Percentiles rank a stretch among this genome's conserved stretches.
These are phyloP conservation scores for Pilobolus umbonatus DNA, from an alignment of 192 early-diverging fungal genomes.

Conservation along the genomic window DNA sequence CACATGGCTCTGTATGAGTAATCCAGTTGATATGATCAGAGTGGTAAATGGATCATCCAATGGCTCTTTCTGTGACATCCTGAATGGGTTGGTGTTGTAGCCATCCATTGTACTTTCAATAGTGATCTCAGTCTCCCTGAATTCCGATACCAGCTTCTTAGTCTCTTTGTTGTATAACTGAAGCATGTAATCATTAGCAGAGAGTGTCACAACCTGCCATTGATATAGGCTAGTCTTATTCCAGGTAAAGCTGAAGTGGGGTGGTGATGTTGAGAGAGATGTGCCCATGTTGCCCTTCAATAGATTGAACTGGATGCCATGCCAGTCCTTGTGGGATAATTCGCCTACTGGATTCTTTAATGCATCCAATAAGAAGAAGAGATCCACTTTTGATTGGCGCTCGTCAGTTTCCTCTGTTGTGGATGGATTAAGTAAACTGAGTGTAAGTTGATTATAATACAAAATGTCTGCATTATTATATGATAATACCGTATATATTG, in stretches of 20 bases:
- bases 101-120: not conserved
- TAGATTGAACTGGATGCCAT: too few species aligned
- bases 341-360: not conserved
- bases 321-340: constrained; percentile 6
- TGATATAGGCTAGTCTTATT: constrained; percentile 13
- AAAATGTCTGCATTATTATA: not conserved
- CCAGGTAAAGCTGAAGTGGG: constrained; percentile 12
- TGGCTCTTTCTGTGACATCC: not conserved
- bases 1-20: constrained; percentile 5
- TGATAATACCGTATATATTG: too few species aligned
- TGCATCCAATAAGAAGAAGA: not conserved
- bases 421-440: not conserved
- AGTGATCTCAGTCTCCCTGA: not conserved
- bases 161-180: constrained; percentile 6
- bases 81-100: constrained; percentile 13
- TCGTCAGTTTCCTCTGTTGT: not conserved
- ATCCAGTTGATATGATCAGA: constrained; percentile 2
- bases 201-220: constrained; percentile 5
- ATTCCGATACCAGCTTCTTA: constrained; percentile 4
- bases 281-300: too few species aligned
- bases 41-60: constrained; percentile 16
- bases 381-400: not conserved
- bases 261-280: constrained; percentile 8
- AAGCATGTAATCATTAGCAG: not conserved
- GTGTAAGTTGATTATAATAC: not conserved